Conservation (phyloP, 805 yeast genomes). For the Yamadazyma takamatsuzukensis region DNA sequence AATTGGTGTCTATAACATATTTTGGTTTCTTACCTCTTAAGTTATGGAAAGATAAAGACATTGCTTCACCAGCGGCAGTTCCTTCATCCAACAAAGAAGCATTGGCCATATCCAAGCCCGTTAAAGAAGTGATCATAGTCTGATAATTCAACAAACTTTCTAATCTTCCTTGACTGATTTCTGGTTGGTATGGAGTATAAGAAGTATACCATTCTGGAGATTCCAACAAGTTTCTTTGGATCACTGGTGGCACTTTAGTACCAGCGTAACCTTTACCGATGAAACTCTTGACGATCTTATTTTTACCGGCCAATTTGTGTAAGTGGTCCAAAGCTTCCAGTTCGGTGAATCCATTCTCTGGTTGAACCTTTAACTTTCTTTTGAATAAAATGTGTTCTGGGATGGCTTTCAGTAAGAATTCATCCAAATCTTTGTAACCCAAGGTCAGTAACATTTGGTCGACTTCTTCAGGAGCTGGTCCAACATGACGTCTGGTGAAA, state of each 20-base stretch:
- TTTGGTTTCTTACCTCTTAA: conserved; percentile 61
- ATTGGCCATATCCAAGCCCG: conserved; percentile 93
- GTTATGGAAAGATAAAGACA: conserved; percentile 74
- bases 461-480: conserved; percentile 67
- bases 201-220: conserved; percentile 99
- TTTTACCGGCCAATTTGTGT: conserved; percentile 66
- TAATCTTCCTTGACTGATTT: conserved; percentile 93
- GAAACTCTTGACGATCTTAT: conserved; percentile 66
- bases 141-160: conserved; percentile 89
- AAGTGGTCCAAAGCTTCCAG: conserved; percentile 72
- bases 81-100: conserved; percentile 95
- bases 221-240: conserved; percentile 88
- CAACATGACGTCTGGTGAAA: conserved; percentile 87
- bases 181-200: conserved; percentile 98
- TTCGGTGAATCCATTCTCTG: conserved; percentile 75
- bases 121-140: conserved; percentile 84
- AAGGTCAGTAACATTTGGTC: conserved; percentile 60
- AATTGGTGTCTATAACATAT: conserved; percentile 69
- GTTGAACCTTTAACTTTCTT: conserved; percentile 64
- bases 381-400: conserved; percentile 73
- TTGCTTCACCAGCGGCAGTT: conserved; percentile 96
- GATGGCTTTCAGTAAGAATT: conserved; percentile 68
- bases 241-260: conserved; percentile 84
- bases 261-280: conserved; percentile 96
- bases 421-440: conserved; percentile 64